Evolutionary conservation across 2,329 filamentous ascomycete species (phyloP).

Genomic region (Sordariomycetes sp.): DNA sequence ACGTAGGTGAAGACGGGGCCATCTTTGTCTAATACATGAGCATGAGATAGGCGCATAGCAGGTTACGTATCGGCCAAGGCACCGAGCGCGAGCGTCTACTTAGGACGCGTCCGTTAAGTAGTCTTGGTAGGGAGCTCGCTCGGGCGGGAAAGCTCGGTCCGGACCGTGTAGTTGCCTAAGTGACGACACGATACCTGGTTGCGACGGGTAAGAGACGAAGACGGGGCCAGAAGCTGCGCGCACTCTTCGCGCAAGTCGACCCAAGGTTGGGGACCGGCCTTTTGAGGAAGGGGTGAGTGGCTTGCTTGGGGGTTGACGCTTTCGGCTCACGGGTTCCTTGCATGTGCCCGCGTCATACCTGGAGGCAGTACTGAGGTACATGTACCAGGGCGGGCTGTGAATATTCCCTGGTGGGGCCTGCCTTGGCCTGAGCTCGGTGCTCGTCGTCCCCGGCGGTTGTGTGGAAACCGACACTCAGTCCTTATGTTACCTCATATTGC

Average conservation of each 20-base stretch:
- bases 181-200: no score
- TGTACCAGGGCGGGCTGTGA: background rate
- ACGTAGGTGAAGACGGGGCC: slow-evolving; percentile 8
- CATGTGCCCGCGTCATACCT: slow-evolving; percentile 7
- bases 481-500: no score
- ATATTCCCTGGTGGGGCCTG: background rate
- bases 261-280: background rate
- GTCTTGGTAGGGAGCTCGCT: background rate
- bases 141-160: background rate
- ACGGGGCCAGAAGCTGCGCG: background rate
- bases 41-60: background rate
- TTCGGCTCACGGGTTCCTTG: slow-evolving; percentile 9
- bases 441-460: no score
- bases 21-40: slow-evolving; percentile 1
- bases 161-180: background rate
- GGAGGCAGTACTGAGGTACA: background rate
- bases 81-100: background rate
- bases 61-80: background rate
- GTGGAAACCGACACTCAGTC: no score
- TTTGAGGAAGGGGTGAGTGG: background rate
- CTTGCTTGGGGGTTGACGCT: background rate
- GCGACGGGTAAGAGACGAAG: no score
- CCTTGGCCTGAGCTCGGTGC: background rate
- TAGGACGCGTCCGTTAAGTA: background rate
- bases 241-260: background rate